A percentile compares a stretch with the other conserved stretches of the same genome.
Evolutionary conservation across 805 yeast species (phyloP).

Genomic region (Torulaspora maleeae): DNA sequence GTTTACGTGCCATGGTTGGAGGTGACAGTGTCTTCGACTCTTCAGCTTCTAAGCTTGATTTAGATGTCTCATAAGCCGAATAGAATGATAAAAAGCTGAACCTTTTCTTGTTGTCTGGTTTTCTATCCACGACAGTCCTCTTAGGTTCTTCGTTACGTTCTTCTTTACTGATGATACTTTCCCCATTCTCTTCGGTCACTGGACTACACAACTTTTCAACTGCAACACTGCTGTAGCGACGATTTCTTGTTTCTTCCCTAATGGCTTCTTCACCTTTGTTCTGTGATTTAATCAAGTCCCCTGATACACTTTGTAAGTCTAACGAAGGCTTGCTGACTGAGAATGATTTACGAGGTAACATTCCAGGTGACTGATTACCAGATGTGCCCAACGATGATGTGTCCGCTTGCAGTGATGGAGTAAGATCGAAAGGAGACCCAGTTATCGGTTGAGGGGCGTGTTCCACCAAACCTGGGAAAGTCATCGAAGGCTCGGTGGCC

Average conservation of each 20-base stretch:
- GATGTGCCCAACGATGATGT: slow-evolving; percentile 10
- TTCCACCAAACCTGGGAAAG: slow-evolving; percentile 14
- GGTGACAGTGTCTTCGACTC: slow-evolving; percentile 1
- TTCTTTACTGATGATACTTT: neutral
- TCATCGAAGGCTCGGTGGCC: slow-evolving; percentile 1
- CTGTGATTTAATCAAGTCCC: slow-evolving; percentile 37
- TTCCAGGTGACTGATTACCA: slow-evolving; percentile 20
- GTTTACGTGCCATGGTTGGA: neutral
- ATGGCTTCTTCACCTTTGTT: slow-evolving; percentile 19
- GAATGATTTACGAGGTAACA: slow-evolving; percentile 22
- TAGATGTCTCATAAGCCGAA: slow-evolving; percentile 24
- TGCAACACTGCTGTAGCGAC: slow-evolving; percentile 17
- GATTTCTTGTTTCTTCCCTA: slow-evolving; percentile 21
- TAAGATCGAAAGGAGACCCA: slow-evolving; percentile 19
- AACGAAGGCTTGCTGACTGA: slow-evolving; percentile 35
- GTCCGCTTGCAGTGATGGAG: slow-evolving; percentile 17
- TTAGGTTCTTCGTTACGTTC: neutral
- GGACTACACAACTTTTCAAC: slow-evolving; percentile 15
- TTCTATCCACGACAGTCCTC: slow-evolving; percentile 1
- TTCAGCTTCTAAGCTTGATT: slow-evolving; percentile 15
- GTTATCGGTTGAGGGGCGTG: slow-evolving; percentile 22
- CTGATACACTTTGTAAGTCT: slow-evolving; percentile 35
- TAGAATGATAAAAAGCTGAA: slow-evolving; percentile 42
- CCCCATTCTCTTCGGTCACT: slow-evolving; percentile 15
- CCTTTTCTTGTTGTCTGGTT: slow-evolving; percentile 31